Conservation (phyloP, 2,329 filamentous ascomycete species). For the Pseudogymnoascus sp. region DNA sequence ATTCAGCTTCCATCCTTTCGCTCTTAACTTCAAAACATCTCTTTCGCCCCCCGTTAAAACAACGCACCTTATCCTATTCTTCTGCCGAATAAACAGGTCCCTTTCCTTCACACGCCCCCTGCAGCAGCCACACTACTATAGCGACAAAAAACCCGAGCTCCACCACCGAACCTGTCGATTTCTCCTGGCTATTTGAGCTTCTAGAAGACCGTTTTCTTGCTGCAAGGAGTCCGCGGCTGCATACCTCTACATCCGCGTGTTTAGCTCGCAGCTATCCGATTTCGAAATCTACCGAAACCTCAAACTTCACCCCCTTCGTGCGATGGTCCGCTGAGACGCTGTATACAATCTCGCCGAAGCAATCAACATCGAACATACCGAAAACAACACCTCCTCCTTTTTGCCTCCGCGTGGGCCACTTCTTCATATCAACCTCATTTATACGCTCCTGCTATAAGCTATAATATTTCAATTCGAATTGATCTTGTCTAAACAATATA, state of each 20-base stretch:
- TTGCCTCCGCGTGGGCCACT: background rate
- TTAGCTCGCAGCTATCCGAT: background rate
- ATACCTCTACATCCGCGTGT: background rate
- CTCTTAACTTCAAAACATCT: conserved; percentile 14
- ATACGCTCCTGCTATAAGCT: background rate
- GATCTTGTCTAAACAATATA: conserved; percentile 5
- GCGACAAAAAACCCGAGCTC: background rate
- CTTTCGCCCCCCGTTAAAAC: conserved; percentile 14
- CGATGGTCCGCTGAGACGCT: background rate
- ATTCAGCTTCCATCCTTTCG: conserved; percentile 17
- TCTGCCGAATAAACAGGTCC: conserved; percentile 11
- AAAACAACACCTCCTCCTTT: background rate
- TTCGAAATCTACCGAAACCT: background rate
- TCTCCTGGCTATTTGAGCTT: background rate
- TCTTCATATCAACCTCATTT: conserved; percentile 11
- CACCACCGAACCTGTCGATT: background rate
- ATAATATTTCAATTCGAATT: background rate
- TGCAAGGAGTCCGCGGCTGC: background rate
- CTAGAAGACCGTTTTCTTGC: background rate
- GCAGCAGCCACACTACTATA: background rate
- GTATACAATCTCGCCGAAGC: background rate
- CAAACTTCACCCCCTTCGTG: background rate
- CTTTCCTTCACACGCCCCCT: background rate
- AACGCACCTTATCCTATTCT: conserved; percentile 19
- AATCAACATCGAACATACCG: conserved; percentile 13